These are phyloP conservation scores for Naganishia sp. DNA, from an alignment of 1,284 basidiomycete genomes.

Conservation along the genomic window DNA sequence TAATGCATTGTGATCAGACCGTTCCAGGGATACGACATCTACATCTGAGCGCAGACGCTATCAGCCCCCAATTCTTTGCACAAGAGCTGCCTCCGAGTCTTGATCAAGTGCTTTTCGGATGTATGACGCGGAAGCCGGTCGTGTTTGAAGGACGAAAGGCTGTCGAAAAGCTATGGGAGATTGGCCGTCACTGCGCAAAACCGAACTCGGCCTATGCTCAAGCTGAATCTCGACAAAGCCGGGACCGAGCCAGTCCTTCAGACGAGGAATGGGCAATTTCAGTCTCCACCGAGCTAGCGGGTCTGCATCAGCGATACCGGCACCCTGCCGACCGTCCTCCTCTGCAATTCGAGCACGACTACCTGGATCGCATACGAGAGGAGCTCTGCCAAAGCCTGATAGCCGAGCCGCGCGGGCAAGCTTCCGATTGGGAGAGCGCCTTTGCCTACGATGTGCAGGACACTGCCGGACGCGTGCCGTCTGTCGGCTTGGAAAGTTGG, in stretches of 20 bases:
- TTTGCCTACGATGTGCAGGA: slow-evolving; percentile 13
- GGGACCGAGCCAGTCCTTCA: not conserved
- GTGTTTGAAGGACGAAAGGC: slow-evolving; percentile 22
- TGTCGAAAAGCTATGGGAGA: slow-evolving; percentile 25
- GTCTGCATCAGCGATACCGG: slow-evolving; percentile 1
- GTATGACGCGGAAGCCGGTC: slow-evolving; percentile 5
- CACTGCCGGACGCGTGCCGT: not conserved
- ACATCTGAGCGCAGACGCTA: slow-evolving; percentile 25
- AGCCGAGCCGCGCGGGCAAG: not conserved
- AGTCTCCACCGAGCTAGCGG: not conserved
- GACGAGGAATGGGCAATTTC: not conserved
- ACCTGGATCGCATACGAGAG: not conserved
- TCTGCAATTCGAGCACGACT: slow-evolving; percentile 10
- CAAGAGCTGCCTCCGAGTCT: slow-evolving; percentile 13
- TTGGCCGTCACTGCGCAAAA: slow-evolving; percentile 9
- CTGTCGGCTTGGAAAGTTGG: slow-evolving; percentile 17
- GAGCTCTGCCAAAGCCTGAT: not conserved
- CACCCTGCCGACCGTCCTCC: slow-evolving; percentile 10
- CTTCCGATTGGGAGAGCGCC: slow-evolving; percentile 20
- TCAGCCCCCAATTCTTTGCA: slow-evolving; percentile 26
- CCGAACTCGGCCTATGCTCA: slow-evolving; percentile 5
- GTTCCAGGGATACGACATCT: slow-evolving; percentile 21
- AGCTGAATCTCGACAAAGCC: not conserved
- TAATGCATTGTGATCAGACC: slow-evolving; percentile 1
- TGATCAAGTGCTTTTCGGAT: slow-evolving; percentile 22